Evolutionary conservation across 2,329 filamentous ascomycete genomes (phyloP).

Genomic region (Exophiala bonariae): DNA sequence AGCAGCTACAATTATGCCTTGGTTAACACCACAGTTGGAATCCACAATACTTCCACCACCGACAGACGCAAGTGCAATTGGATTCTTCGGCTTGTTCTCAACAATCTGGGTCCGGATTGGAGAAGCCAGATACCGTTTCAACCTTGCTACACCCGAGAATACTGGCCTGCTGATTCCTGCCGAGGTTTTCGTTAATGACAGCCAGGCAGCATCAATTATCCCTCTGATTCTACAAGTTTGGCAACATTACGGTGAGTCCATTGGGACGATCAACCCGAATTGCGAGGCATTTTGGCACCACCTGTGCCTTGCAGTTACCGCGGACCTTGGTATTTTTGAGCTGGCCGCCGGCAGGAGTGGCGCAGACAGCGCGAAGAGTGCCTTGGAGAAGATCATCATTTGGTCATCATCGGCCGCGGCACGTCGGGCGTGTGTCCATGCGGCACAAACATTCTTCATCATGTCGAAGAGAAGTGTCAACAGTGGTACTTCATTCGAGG

Average conservation of each 20-base stretch:
- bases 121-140: neutral
- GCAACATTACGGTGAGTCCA: slow-evolving; percentile 39
- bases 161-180: slow-evolving; percentile 5
- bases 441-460: slow-evolving; percentile 52
- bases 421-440: slow-evolving; percentile 51
- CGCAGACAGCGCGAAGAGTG: slow-evolving; percentile 45
- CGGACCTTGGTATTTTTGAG: slow-evolving; percentile 54
- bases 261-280: slow-evolving; percentile 48
- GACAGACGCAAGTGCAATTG: slow-evolving; percentile 3
- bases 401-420: slow-evolving; percentile 53
- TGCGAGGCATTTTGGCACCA: slow-evolving; percentile 53
- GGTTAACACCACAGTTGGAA: slow-evolving; percentile 1
- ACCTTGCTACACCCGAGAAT: neutral
- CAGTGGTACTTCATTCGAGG: slow-evolving; percentile 53
- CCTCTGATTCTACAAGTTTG: neutral
- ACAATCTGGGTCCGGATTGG: slow-evolving; percentile 1
- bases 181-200: slow-evolving; percentile 5
- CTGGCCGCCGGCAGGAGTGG: slow-evolving; percentile 51
- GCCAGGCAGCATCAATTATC: slow-evolving; percentile 4
- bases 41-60: neutral
- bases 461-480: slow-evolving; percentile 53
- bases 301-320: slow-evolving; percentile 52
- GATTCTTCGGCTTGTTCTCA: slow-evolving; percentile 9
- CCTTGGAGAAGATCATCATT: slow-evolving; percentile 49
- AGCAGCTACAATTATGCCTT: slow-evolving; percentile 5